These are phyloP conservation scores for Sphaerulina populicola DNA, from an alignment of 2,329 filamentous ascomycete species.

Conservation along the genomic window DNA sequence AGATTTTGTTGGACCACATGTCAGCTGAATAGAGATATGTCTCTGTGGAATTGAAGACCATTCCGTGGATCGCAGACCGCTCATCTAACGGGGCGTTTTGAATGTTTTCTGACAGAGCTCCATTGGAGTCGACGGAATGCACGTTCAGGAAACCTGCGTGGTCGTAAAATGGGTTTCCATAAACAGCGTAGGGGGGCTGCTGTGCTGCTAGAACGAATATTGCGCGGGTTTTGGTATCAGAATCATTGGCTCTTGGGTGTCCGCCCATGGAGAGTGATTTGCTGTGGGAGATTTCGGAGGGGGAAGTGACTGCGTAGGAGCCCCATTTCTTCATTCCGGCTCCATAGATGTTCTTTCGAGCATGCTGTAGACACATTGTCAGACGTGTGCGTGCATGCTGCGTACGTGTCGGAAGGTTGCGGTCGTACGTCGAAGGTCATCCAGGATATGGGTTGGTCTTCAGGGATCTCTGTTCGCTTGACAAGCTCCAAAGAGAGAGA, in stretches of 20 bases:
- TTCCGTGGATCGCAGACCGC: conserved; percentile 67
- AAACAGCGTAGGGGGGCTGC: conserved; percentile 70
- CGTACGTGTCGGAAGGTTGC: background rate
- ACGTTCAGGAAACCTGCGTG: conserved; percentile 75
- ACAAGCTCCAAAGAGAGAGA: conserved; percentile 63
- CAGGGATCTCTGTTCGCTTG: conserved; percentile 70
- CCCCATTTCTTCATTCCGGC: conserved; percentile 92
- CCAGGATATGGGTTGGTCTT: conserved; percentile 85
- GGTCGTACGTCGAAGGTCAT: conserved; percentile 73
- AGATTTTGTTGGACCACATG: conserved; percentile 69
- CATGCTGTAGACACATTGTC: conserved; percentile 48
- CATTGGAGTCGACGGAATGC: conserved; percentile 52
- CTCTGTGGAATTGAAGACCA: conserved; percentile 68
- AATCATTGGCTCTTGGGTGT: conserved; percentile 59
- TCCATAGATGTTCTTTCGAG: conserved; percentile 76
- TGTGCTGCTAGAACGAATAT: conserved; percentile 79
- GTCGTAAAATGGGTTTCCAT: conserved; percentile 85
- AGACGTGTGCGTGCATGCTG: background rate
- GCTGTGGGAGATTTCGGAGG: conserved; percentile 67
- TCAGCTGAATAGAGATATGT: conserved; percentile 72
- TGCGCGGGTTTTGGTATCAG: conserved; percentile 72
- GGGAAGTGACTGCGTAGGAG: conserved; percentile 66
- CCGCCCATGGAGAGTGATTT: conserved; percentile 67
- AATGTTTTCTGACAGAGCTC: conserved; percentile 54
- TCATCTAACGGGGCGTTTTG: conserved; percentile 67